phyloP scores from a whole-genome alignment of 139 green algal genomes.

The Chlamydomonas applanata region DNA sequence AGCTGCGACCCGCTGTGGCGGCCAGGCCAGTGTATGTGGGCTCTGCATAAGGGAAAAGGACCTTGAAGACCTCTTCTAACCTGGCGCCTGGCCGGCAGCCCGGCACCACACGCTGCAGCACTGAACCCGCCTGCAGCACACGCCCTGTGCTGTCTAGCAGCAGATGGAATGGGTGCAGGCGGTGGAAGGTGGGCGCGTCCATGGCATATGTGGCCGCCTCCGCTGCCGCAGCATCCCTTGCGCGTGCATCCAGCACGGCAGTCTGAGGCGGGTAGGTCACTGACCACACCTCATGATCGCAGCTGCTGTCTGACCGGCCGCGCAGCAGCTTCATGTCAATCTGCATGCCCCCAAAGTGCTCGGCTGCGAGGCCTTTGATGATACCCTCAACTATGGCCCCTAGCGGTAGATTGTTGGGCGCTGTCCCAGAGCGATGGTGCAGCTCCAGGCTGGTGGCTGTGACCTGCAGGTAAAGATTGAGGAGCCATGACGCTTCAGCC shows the following conservation, averaged over 20 bases:
- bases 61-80: no score
- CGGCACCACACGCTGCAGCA: conserved; percentile 27
- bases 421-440: conserved; percentile 17
- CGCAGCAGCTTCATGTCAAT: conserved; percentile 4
- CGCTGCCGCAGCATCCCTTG: neutral
- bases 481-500: neutral
- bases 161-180: conserved; percentile 45
- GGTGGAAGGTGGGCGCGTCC: conserved; percentile 17
- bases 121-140: conserved; percentile 20
- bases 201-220: neutral
- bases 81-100: neutral
- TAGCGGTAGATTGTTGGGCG: neutral
- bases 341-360: neutral
- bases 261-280: no score
- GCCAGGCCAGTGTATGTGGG: no score
- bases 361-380: neutral
- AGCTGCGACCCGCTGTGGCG: no score
- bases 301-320: conserved; percentile 4
- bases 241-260: no score
- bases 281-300: conserved; percentile 18
- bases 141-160: conserved; percentile 22
- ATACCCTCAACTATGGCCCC: conserved; percentile 5
- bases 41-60: no score
- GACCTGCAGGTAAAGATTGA: neutral
- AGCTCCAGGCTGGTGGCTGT: conserved; percentile 16